These are phyloP conservation scores for Eucalyptus globulus DNA, from an alignment of 345 rosid species.

Conservation along the genomic window DNA sequence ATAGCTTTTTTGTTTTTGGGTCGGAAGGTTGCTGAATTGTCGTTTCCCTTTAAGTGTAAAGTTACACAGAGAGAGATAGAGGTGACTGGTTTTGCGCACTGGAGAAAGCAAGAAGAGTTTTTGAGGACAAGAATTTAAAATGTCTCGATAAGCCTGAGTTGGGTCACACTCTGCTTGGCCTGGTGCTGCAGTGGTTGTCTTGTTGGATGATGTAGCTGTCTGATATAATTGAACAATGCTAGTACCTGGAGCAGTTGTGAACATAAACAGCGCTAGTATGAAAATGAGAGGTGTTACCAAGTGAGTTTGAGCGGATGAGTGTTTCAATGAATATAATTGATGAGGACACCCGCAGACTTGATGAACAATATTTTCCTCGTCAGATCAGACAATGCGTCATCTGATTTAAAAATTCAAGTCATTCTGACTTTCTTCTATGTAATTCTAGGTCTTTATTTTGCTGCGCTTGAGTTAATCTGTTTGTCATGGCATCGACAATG, in stretches of 20 bases:
- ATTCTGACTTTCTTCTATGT: not conserved
- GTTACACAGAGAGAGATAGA: not conserved
- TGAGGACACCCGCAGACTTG: not conserved
- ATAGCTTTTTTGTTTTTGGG: not conserved
- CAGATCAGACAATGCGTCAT: not conserved
- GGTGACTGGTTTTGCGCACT: not conserved
- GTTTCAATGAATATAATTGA: not conserved
- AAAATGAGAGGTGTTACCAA: not conserved
- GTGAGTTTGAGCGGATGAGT: not conserved
- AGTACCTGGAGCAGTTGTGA: not conserved
- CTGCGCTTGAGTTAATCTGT: not conserved
- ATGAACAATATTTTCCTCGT: not conserved
- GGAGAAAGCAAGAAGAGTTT: not conserved
- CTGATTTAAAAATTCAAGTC: not conserved
- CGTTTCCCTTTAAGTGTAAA: not conserved
- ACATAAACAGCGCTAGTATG: not conserved
- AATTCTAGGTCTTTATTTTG: not conserved
- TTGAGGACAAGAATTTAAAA: not conserved
- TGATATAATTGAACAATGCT: not conserved
- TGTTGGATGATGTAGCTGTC: not conserved
- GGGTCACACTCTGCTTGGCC: not conserved
- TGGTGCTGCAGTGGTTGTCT: not conserved
- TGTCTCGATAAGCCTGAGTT: not conserved
- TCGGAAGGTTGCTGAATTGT: not conserved
- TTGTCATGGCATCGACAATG: slow-evolving; percentile 48